phyloP scores from a whole-genome alignment of 495 filamentous ascomycete genomes.

The Lichina pygmaea region DNA sequence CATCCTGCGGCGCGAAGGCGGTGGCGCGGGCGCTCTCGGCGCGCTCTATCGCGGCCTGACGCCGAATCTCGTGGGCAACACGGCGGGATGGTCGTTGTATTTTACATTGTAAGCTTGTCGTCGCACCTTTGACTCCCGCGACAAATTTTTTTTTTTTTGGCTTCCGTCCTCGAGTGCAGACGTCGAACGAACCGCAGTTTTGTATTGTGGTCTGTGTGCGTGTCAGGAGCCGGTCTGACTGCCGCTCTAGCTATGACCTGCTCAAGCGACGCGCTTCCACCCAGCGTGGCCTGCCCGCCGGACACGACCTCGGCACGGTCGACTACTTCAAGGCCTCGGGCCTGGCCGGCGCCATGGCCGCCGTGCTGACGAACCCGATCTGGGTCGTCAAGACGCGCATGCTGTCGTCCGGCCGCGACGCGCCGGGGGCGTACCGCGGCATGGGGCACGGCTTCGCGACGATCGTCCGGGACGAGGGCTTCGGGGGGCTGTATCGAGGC shows the following conservation, averaged over 20 bases:
- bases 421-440: constrained; percentile 57
- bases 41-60: constrained; percentile 72
- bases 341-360: constrained; percentile 18
- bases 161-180: background rate
- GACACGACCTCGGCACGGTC: constrained; percentile 1
- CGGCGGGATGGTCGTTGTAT: constrained; percentile 73
- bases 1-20: constrained; percentile 28
- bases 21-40: constrained; percentile 16
- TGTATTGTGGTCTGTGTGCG: background rate
- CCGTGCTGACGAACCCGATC: constrained; percentile 74
- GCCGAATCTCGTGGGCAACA: constrained; percentile 79
- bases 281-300: background rate
- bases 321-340: constrained; percentile 1
- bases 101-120: constrained; percentile 29
- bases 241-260: too few species aligned
- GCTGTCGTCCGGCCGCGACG: constrained; percentile 49
- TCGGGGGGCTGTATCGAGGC: constrained; percentile 59
- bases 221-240: too few species aligned
- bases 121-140: background rate
- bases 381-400: constrained; percentile 99
- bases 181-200: background rate
- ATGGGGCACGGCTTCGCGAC: constrained; percentile 37
- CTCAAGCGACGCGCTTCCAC: background rate
- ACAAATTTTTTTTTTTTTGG: background rate
- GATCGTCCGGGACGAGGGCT: constrained; percentile 40